These are phyloP conservation scores for Coprinellus micaceus DNA, from an alignment of 768 basidiomycete genomes.

Conservation along the genomic window DNA sequence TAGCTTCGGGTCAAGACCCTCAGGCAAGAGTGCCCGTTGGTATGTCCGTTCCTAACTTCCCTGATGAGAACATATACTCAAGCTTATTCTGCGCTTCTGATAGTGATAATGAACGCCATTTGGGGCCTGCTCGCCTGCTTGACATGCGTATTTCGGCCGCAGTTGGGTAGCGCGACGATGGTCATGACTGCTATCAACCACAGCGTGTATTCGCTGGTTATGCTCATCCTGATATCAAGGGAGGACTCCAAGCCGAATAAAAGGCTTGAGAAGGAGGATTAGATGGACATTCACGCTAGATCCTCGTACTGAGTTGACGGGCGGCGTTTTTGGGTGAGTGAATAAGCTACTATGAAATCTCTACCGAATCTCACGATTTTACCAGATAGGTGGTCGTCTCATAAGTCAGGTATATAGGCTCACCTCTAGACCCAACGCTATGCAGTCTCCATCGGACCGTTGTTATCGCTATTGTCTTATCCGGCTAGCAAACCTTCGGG, in stretches of 20 bases:
- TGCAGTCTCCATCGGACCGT: no score
- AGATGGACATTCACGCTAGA: neutral
- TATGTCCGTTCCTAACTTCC: constrained; percentile 13
- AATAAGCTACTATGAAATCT: neutral
- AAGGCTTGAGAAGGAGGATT: neutral
- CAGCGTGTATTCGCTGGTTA: neutral
- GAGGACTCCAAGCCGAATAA: neutral
- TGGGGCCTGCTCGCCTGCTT: constrained; percentile 24
- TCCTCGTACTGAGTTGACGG: neutral
- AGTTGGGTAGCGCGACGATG: constrained; percentile 27
- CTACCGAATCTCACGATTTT: no score
- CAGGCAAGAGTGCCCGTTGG: constrained; percentile 22
- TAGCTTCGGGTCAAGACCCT: constrained; percentile 24
- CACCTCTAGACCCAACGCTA: no score
- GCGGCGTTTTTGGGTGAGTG: neutral
- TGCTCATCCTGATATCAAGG: neutral
- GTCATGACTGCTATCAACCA: constrained; percentile 18
- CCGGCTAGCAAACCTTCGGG: no score
- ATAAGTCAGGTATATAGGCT: no score
- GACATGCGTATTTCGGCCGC: constrained; percentile 23
- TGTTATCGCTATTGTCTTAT: no score
- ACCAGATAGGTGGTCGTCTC: no score
- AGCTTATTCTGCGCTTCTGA: neutral
- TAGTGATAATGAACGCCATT: constrained; percentile 28
- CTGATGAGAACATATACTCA: neutral